Evolutionary conservation across 768 basidiomycete species (phyloP).

Genomic region (Suillus occidentalis): DNA sequence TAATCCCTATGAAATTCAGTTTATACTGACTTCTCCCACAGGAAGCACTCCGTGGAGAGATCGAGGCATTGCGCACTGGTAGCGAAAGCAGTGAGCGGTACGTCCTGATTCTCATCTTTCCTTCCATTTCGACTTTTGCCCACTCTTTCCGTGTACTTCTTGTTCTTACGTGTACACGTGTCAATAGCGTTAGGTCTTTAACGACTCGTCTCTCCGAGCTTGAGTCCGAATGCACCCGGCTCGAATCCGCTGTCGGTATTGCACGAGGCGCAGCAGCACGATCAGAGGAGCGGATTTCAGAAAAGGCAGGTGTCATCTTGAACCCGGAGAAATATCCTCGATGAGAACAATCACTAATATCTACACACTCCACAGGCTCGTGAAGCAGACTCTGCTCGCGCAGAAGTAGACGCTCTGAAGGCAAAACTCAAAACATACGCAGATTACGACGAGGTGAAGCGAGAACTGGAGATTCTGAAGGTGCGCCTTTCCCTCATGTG

Average conservation of each 20-base stretch:
- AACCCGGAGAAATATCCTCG: neutral
- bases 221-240: constrained; percentile 71
- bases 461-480: constrained; percentile 99
- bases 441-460: constrained; percentile 97
- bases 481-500: constrained; percentile 39
- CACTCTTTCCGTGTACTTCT: neutral
- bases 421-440: constrained; percentile 66
- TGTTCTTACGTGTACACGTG: neutral
- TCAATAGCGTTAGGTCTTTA: constrained; percentile 62
- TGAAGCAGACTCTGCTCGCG: neutral
- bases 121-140: neutral
- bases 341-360: neutral
- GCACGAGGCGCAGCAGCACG: constrained; percentile 22
- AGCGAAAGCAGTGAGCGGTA: constrained; percentile 70
- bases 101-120: constrained; percentile 20
- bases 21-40: constrained; percentile 30
- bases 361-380: neutral
- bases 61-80: constrained; percentile 85
- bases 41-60: constrained; percentile 95
- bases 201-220: constrained; percentile 73
- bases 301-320: neutral
- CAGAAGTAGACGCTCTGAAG: constrained; percentile 69
- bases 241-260: constrained; percentile 63
- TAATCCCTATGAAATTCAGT: neutral
- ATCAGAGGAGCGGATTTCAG: neutral